phyloP scores from a whole-genome alignment of 352 stramenopile species.

The Poterioochromonas sp. region DNA sequence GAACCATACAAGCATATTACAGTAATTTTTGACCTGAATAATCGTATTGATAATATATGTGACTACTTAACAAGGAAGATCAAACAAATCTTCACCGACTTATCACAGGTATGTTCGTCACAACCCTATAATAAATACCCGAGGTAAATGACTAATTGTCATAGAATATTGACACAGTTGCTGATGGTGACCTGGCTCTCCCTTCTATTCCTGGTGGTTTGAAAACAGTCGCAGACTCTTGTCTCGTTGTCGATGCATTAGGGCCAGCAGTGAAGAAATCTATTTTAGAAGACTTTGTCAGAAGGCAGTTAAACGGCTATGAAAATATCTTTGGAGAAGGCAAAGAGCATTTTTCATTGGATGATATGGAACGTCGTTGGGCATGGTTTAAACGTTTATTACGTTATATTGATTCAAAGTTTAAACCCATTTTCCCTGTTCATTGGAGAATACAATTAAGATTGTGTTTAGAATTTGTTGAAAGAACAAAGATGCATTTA shows the following conservation, averaged over 20 bases:
- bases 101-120: slow-evolving; percentile 1
- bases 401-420: slow-evolving; percentile 58
- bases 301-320: slow-evolving; percentile 66
- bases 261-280: slow-evolving; percentile 51
- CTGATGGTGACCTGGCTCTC: slow-evolving; percentile 42
- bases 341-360: slow-evolving; percentile 49
- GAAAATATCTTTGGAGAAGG: slow-evolving; percentile 49
- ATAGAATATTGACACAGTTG: slow-evolving; percentile 36
- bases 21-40: slow-evolving; percentile 35
- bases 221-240: slow-evolving; percentile 57
- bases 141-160: no score
- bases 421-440: slow-evolving; percentile 83
- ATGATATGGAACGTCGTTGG: slow-evolving; percentile 70
- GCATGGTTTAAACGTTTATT: slow-evolving; percentile 69
- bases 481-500: slow-evolving; percentile 58
- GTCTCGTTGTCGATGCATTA: slow-evolving; percentile 74
- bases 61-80: neutral
- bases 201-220: slow-evolving; percentile 43
- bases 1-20: slow-evolving; percentile 67
- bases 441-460: slow-evolving; percentile 88
- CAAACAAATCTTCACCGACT: neutral
- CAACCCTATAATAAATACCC: no score
- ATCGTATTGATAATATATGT: slow-evolving; percentile 26
- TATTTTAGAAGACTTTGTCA: slow-evolving; percentile 63
- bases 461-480: slow-evolving; percentile 82